Evolutionary conservation across 1,284 basidiomycete species (phyloP), one percentile per base, ranked within the genome.

Genomic region (Boletus mariae): DNA sequence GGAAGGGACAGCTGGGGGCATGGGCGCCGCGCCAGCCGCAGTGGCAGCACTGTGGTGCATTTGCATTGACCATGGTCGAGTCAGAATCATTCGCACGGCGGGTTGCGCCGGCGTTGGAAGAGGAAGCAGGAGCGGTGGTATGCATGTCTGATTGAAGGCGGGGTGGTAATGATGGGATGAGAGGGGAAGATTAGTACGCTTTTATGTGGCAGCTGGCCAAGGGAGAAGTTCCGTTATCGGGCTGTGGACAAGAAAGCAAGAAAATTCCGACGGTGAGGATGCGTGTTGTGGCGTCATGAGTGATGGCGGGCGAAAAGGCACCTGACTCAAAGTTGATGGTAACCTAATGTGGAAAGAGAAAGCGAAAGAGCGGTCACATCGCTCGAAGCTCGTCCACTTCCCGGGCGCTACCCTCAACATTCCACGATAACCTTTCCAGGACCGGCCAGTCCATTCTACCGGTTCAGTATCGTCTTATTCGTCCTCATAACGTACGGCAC

Each of bases 1-100:
- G 65, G 83, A 87, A 87, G 31, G 85, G 85, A 75, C 85, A 87
- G 64, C 73, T 77, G 40, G 80, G 79, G n/a, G 80, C 71, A 65
- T 88, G 85, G 52, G 73, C 65, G 44, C 85, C 85, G 61, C 85
- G 82, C 75, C 75, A 84, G 58, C 84, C 84, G 58, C 86, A 88
- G 66, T 87, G 84, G 76, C 84, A 86, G 73, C 86, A 88, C 67
- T 87, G 85, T 57, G 85, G 84, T 20, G 80, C 73, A 71, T 77
- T 79, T 58, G 69, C 66, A 68, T 75, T 59, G 2, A 59, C 58
- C 6, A 65, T 26, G 17, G 47, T 15, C 17, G 57, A 17, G 61
- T 67, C 59, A 17, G 20, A 20, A 20, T 69, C 57, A 2, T 57
- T 56, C 11, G 35, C 45, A 17, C 51, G 49, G 25, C 65, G 64